Evolutionary conservation across 2,329 filamentous ascomycete genomes (phyloP), one percentile per base, ranked within the genome.

Genomic region (Zalaria obscura): DNA sequence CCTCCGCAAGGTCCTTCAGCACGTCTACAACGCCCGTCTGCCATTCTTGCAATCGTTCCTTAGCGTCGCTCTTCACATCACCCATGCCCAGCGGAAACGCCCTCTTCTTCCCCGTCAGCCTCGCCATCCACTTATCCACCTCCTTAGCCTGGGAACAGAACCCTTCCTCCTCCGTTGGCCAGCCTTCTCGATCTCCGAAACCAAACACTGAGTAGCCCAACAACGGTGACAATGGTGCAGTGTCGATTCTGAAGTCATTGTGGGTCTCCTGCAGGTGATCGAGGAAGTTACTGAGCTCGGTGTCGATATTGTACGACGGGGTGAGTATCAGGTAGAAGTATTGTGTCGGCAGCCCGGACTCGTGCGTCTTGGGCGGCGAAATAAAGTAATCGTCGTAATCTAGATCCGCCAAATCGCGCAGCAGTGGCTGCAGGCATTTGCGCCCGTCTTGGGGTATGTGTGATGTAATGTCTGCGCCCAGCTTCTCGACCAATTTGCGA

Each of bases 51-150:
- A 96, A 60, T 26, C 82, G 69, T 38, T 73, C 61, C 18, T 69
- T 65, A 18, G 78, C 75, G 56, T 91, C 82, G n/a, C 64, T 70
- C 61, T 87, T 93, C 43, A 83, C 75, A 60, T 96, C 87, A 2
- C 83, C 86, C 70, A 89, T 80, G 4, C 91, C 91, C 5, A 96
- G 67, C 0, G 89, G 89, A 53, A 82, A 96, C 1, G 86, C 88
- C 55, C 88, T 73, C 64, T 89, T 94, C 47, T 81, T 75, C 2
- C 76, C 80, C 0, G 88, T 94, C 53, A 98, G 64, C 57, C 87
- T 93, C n/a, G 89, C 87, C 83, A 98, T 84, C 89, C 91, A 96
- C 57, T 78, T 87, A 58, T 98, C 89, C 3, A 93, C 70, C 50
- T 94, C 80, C 54, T 80, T 83, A 1, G 89, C 89, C 58, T 96